Evolutionary conservation across 2,329 filamentous ascomycete genomes (phyloP).

Genomic region (Didymella arachidicola): DNA sequence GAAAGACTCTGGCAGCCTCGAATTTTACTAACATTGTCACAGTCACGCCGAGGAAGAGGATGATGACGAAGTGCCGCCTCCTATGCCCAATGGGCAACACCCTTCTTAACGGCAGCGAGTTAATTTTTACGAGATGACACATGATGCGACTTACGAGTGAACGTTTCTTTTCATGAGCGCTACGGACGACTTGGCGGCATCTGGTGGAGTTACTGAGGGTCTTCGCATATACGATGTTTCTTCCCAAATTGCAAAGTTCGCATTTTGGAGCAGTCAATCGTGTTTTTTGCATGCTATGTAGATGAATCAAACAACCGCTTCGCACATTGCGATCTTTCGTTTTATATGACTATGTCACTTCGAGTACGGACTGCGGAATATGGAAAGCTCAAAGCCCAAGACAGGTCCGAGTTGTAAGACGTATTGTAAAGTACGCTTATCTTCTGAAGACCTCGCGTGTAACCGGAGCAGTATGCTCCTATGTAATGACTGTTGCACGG

Average conservation of each 20-base stretch:
- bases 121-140: neutral
- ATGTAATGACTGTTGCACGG: too few relatives aligned
- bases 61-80: slow-evolving; percentile 32
- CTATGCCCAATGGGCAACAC: slow-evolving; percentile 35
- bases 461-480: too few relatives aligned
- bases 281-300: neutral
- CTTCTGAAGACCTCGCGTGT: too few relatives aligned
- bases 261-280: neutral
- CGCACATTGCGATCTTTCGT: neutral
- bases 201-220: slow-evolving; percentile 12
- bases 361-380: too few relatives aligned
- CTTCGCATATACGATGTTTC: slow-evolving; percentile 7
- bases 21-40: slow-evolving; percentile 10
- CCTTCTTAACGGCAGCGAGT: slow-evolving; percentile 3
- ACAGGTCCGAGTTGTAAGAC: too few relatives aligned
- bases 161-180: slow-evolving; percentile 3
- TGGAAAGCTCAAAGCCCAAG: too few relatives aligned
- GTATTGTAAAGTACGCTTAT: too few relatives aligned
- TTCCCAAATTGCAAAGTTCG: neutral
- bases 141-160: slow-evolving; percentile 5
- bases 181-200: slow-evolving; percentile 19
- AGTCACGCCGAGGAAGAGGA: slow-evolving; percentile 38
- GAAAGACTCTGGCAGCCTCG: neutral
- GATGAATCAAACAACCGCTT: neutral
- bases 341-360: neutral